These are phyloP conservation scores for Streptanthus diversifolius DNA, from an alignment of 345 rosid species.

Conservation along the genomic window DNA sequence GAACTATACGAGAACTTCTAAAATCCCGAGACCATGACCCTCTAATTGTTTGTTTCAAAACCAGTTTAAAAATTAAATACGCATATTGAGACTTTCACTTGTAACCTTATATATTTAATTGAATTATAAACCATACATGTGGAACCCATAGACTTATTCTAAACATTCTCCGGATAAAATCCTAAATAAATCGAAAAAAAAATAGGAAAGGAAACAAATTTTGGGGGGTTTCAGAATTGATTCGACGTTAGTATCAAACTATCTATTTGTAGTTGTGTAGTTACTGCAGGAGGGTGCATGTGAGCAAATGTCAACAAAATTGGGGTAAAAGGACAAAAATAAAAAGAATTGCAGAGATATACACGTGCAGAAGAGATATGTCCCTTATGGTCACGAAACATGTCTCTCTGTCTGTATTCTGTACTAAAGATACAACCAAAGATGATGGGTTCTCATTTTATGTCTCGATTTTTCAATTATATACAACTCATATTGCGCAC, in stretches of 20 bases:
- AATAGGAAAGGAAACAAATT: not conserved
- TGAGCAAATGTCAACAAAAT: constrained; percentile 16
- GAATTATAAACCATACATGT: not conserved
- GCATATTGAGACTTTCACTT: not conserved
- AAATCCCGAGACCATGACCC: constrained; percentile 1
- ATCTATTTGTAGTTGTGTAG: not conserved
- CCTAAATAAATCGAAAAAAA: not conserved
- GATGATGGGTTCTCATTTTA: constrained; percentile 27
- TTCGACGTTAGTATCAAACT: not conserved
- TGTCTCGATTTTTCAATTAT: constrained; percentile 24
- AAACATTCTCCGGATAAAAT: not conserved
- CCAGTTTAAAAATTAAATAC: not conserved
- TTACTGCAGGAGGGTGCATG: constrained; percentile 13
- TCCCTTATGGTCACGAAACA: constrained; percentile 36
- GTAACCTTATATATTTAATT: not conserved
- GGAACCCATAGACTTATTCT: not conserved
- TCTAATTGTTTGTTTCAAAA: not conserved
- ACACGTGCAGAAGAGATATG: constrained; percentile 39
- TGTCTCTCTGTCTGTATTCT: constrained; percentile 34
- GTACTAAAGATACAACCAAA: constrained; percentile 33
- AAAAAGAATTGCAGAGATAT: constrained; percentile 18
- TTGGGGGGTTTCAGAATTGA: not conserved
- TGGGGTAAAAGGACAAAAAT: not conserved
- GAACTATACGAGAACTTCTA: not conserved
- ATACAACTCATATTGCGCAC: constrained; percentile 33